Evolutionary conservation across 108 stramenopile species (phyloP), one percentile per base, ranked within the genome.

Genomic region (Nitzschia inconspicua): DNA sequence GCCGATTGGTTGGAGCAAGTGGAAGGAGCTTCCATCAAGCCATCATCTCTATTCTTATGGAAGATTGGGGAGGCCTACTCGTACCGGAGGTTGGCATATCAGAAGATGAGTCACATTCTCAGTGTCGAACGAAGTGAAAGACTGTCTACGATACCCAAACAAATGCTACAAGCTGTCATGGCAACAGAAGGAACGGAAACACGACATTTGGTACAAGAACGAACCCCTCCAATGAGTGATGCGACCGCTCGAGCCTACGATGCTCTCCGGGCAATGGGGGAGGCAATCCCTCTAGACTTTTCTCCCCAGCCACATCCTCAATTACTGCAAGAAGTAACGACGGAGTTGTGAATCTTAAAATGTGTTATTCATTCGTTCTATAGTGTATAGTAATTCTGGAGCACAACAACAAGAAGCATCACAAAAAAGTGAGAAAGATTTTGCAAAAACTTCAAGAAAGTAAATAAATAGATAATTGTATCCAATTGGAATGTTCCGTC

Each of bases 1-100:
- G 84, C 83, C 3, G 87, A 88, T 75, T 88, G 87, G 87, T 53
- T 88, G 20, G 87, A 88, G 46, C 87, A 88, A 70, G 87, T 88
- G 9, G 77, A 88, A 46, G 83, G 87, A 26, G 87, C 87, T 16
- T 68, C 83, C 0, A 60, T 50, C 44, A 83, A 66, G 50, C 51
- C 75, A 37, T 72, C 67, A n/a, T 28, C 41, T 11, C 5, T 78
- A 1, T 84, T 83, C 28, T 42, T 68, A 22, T 88, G 87, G 87
- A 75, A 80, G 31, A 60, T 41, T n/a, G 87, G 87, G 27, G 81
- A 88, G 65, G 83, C 87, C 8, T 88, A 76, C 62, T 73, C 80
- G 13, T 85, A 88, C 50, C 70, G 87, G 34, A 68, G 87, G 47
- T 36, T 57, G 23, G 86, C 86, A 0, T 84, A 83, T 61, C 67